Conservation (phyloP, 768 basidiomycete species). For the Tulasnella sp. region DNA sequence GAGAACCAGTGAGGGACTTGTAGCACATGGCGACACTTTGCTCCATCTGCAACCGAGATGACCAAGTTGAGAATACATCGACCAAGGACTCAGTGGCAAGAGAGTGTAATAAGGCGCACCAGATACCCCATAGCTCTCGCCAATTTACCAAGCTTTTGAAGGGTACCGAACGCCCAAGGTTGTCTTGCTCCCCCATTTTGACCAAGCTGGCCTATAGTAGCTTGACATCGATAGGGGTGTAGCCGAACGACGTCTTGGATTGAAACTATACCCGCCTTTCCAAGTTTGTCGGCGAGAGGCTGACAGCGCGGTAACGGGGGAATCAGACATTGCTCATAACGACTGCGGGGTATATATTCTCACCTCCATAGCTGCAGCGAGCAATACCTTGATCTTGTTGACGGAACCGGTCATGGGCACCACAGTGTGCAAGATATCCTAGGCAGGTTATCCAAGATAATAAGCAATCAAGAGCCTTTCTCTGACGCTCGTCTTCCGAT, state of each 20-base stretch:
- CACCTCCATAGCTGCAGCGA: constrained; percentile 77
- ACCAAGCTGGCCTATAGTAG: constrained; percentile 45
- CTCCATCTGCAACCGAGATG: constrained; percentile 61
- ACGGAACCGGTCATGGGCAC: constrained; percentile 75
- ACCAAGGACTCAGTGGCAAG: background rate
- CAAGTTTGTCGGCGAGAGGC: constrained; percentile 41
- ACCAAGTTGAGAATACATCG: background rate
- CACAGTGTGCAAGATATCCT: constrained; percentile 79
- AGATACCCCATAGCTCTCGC: constrained; percentile 88
- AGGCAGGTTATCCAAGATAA: background rate
- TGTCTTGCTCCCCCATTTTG: constrained; percentile 41
- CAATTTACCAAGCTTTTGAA: constrained; percentile 60
- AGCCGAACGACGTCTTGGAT: constrained; percentile 62
- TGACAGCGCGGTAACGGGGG: background rate
- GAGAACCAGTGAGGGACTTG: constrained; percentile 50
- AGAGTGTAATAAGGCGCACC: constrained; percentile 50
- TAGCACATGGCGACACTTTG: constrained; percentile 81
- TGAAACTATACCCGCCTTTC: constrained; percentile 50
- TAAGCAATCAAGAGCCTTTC: background rate
- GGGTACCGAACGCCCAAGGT: constrained; percentile 55
- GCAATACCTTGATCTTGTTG: constrained; percentile 62
- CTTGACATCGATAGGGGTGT: constrained; percentile 65
- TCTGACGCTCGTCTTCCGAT: background rate
- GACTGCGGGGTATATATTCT: background rate
- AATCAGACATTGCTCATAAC: background rate